Evolutionary conservation across 345 rosid genomes (phyloP).

Genomic region (Gossypium stocksii): DNA sequence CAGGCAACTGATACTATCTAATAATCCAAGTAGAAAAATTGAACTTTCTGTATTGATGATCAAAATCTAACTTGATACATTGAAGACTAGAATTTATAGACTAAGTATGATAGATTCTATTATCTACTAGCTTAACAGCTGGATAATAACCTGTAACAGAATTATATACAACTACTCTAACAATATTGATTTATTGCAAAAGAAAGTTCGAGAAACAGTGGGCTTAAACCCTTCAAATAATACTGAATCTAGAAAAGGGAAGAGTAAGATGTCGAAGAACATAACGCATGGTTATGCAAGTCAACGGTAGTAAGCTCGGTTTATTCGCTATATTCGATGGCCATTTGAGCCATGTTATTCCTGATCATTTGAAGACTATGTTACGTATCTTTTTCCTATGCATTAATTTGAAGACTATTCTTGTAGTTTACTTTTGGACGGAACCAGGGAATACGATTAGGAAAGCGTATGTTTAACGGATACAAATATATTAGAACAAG

Average conservation of each 20-base stretch:
- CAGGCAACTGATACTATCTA: no score
- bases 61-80: no score
- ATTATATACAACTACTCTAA: no score
- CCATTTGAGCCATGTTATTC: constrained; percentile 64
- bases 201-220: constrained; percentile 71
- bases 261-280: constrained; percentile 74
- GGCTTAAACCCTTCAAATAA: constrained; percentile 49
- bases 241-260: constrained; percentile 83
- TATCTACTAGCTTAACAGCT: no score
- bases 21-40: no score
- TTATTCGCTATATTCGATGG: constrained; percentile 88
- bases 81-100: no score
- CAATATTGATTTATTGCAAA: constrained; percentile 33
- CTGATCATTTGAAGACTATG: constrained; percentile 58
- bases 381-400: no score
- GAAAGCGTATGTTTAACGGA: constrained; percentile 68
- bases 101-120: no score
- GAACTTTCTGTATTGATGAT: no score
- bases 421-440: constrained; percentile 79
- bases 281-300: constrained; percentile 75
- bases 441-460: constrained; percentile 56
- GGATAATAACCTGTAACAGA: no score
- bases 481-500: constrained; percentile 47
- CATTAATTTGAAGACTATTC: no score
- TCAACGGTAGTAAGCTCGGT: constrained; percentile 73